Base-by-base conservation (phyloP, 495 filamentous ascomycete species). In the Lophium mytilinum region DNA sequence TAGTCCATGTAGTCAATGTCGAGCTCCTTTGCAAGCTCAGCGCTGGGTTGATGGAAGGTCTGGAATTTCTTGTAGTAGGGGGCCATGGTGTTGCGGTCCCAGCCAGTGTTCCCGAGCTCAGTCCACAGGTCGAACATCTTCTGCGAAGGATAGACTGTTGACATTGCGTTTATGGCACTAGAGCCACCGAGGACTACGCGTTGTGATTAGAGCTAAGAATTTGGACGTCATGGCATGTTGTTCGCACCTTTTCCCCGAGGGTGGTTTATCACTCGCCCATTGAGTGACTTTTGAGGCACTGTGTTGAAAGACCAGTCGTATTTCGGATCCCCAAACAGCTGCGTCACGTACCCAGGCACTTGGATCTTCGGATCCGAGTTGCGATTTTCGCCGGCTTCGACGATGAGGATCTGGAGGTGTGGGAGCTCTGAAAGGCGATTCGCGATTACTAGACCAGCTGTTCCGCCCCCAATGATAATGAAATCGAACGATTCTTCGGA, bases 61-160 rank as follows among this genome's bases (percentile, higher is more conserved):
- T 50, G n/a, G 34, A 43, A 48, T 45, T 61, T 61, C 43, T 40
- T 50, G 49, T 61, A 64, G 40, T 64, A 64, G 0, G 61, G 61
- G 21, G 19, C 15, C 5, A 64, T 24, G 12, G n/a, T 45, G 37
- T 56, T 53, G 57, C 61, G 61, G 30, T 45, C 45, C 61, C 61
- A 64, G 24, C 49, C 50, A 5, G 17, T 18, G 40, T 64, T 64
- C 8, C 58, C 58, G 18, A 64, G 21, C 4, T 18, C 18, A 41
- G 37, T 52, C 57, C 52, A 60, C 11, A 39, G 21, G 52, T 63
- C 52, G 33, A 63, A 50, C 1, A 19, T 33, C 12, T 15, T 6
- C 17, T n/a, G 5, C 8, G 50, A 39, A 14, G 50, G n/a, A 53
- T 18, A n/a, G 18, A 11, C 17, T 14, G 6, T 11, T 8, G 36